Percentiles rank a stretch among this genome's conserved stretches.
Evolutionary conservation across 768 basidiomycete species (phyloP).

Genomic region (Tricholoma furcatifolium): DNA sequence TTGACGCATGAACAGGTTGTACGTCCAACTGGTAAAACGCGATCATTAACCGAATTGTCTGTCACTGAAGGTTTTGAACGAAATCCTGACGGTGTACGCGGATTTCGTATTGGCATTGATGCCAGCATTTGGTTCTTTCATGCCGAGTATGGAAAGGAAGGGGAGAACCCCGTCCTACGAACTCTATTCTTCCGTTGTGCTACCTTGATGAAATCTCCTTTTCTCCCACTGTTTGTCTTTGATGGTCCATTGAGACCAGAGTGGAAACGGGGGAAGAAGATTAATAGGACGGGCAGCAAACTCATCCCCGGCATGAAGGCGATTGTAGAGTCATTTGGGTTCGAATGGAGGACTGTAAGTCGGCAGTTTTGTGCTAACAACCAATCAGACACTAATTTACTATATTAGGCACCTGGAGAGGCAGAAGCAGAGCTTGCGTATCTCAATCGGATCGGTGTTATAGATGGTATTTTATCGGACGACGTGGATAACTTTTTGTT

Average conservation of each 20-base stretch:
- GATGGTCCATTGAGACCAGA: slow-evolving; percentile 85
- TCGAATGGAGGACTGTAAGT: slow-evolving; percentile 69
- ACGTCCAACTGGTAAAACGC: slow-evolving; percentile 64
- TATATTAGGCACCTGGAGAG: slow-evolving; percentile 81
- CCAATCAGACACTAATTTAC: slow-evolving; percentile 24
- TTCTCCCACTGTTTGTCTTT: slow-evolving; percentile 89
- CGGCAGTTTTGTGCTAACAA: slow-evolving; percentile 11
- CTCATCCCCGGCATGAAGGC: slow-evolving; percentile 75
- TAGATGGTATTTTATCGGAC: slow-evolving; percentile 89
- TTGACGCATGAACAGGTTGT: slow-evolving; percentile 45
- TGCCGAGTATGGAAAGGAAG: slow-evolving; percentile 69
- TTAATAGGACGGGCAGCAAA: slow-evolving; percentile 60
- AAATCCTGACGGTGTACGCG: slow-evolving; percentile 63
- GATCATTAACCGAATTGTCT: slow-evolving; percentile 77
- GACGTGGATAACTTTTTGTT: slow-evolving; percentile 94
- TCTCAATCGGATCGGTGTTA: slow-evolving; percentile 74
- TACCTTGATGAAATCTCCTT: slow-evolving; percentile 71
- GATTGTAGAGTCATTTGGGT: slow-evolving; percentile 78
- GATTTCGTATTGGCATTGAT: slow-evolving; percentile 84
- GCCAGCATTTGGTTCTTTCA: slow-evolving; percentile 87
- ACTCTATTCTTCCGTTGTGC: slow-evolving; percentile 85
- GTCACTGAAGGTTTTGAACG: slow-evolving; percentile 72
- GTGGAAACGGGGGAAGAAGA: slow-evolving; percentile 75
- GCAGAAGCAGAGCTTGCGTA: slow-evolving; percentile 94
- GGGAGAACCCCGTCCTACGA: slow-evolving; percentile 84